Conservation (phyloP, 2,329 filamentous ascomycete species). For the Neoascochyta sp. region DNA sequence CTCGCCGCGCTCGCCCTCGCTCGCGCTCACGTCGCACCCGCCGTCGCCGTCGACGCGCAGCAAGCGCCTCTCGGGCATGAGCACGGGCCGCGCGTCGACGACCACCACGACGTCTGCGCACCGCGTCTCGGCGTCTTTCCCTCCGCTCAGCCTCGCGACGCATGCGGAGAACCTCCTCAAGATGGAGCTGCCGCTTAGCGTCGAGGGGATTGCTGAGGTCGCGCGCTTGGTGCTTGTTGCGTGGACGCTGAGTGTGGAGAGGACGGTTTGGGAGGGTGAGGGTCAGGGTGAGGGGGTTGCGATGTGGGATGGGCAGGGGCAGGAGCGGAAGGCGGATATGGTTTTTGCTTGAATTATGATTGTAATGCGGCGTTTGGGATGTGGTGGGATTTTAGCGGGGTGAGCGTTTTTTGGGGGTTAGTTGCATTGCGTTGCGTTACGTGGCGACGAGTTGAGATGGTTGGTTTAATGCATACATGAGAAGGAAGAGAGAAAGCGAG, state of each 20-base stretch:
- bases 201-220: conserved; percentile 21
- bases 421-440: too few relatives aligned
- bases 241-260: conserved; percentile 30
- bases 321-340: too few relatives aligned
- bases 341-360: too few relatives aligned
- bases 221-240: conserved; percentile 30
- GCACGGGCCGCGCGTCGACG: conserved; percentile 1
- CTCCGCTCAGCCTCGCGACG: conserved; percentile 17
- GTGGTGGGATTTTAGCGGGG: too few relatives aligned
- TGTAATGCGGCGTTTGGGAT: too few relatives aligned
- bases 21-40: too few relatives aligned
- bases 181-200: conserved; percentile 19
- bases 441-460: too few relatives aligned
- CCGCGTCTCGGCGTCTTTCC: conserved; percentile 11
- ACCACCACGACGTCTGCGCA: conserved; percentile 1
- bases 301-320: background rate
- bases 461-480: too few relatives aligned
- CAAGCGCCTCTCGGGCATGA: too few relatives aligned
- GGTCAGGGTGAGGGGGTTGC: conserved; percentile 1
- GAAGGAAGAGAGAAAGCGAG: too few relatives aligned
- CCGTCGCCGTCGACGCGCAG: conserved; percentile 5
- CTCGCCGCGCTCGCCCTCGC: too few relatives aligned
- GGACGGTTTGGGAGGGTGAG: conserved; percentile 23
- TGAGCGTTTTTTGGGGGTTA: too few relatives aligned
- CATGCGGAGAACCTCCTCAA: conserved; percentile 28